Evolutionary conservation across 306 rosid species (phyloP).

Genomic region (Pueraria montana): DNA sequence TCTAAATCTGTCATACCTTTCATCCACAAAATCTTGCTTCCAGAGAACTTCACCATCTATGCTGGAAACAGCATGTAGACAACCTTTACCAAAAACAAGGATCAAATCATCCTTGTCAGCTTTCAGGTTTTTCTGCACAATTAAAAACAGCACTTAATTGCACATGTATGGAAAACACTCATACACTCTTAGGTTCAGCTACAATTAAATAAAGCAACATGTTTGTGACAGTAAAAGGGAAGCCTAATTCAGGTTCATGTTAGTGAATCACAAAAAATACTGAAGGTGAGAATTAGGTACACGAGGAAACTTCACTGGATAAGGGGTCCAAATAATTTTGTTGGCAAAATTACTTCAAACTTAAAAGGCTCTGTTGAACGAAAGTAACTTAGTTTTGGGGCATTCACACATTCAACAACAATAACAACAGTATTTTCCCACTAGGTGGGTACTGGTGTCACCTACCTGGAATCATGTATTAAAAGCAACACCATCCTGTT

Average conservation of each 20-base stretch:
- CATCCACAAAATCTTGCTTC: slow-evolving; percentile 74
- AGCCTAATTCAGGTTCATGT: neutral
- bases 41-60: slow-evolving; percentile 85
- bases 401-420: slow-evolving; percentile 2
- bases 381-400: slow-evolving; percentile 23
- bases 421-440: neutral
- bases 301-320: neutral
- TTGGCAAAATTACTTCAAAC: slow-evolving; percentile 6
- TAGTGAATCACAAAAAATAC: slow-evolving; percentile 1
- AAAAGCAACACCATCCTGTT: neutral
- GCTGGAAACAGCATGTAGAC: slow-evolving; percentile 84
- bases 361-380: neutral
- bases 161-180: slow-evolving; percentile 27
- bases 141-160: slow-evolving; percentile 47
- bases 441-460: neutral
- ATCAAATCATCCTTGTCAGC: slow-evolving; percentile 77
- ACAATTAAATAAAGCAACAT: slow-evolving; percentile 42
- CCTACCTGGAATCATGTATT: neutral
- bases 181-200: slow-evolving; percentile 35
- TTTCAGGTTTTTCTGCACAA: slow-evolving; percentile 81
- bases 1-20: slow-evolving; percentile 64
- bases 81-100: slow-evolving; percentile 78
- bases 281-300: slow-evolving; percentile 35
- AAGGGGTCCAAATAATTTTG: neutral
- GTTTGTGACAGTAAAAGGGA: slow-evolving; percentile 14